Base-by-base conservation (phyloP, 2,329 filamentous ascomycete species). In the Monosporascus cannonballus region DNA sequence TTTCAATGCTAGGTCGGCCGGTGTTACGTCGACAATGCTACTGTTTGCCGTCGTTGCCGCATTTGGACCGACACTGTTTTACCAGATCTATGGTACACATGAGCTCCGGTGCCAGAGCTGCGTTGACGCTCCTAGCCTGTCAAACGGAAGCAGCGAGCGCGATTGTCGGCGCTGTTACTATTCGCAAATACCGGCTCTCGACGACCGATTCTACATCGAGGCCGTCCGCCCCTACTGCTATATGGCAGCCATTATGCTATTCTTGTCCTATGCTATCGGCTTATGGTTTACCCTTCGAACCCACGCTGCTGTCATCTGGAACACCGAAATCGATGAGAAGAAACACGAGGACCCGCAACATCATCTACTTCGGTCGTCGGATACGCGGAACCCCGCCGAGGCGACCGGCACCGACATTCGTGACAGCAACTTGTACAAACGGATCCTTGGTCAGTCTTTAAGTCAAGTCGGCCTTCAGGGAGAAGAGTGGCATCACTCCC, bases 51-150 rank as follows among this genome's bases (percentile, higher is more conserved):
- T 96, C 39, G 94, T 99, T 61, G 93, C 89, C 56, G 90, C 93
- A 8, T 99, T 99, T 70, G 88, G 93, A 0, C 94, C 94, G 3
- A 99, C 94, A 0, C 75, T 99, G 15, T 99, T 99, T 73, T 99
- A 97, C 72, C 93, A 99, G 67, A 96, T 99, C 57, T 97, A 97
- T 69, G 95, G 94, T 61, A 96, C 91, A 48, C 94, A 99, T 67
- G 91, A 99, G 73, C 81, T 99, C 50, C 94, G 90, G 64, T 99
- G 94, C 66, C 82, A 83, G 53, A 81, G 80, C 52, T 85, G 80
- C 55, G 73, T 80, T 47, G 78, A 84, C 56, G 74, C 71, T 51
- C 69, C 67, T 36, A 68, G 71, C 44, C 58, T 66, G 6, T 63
- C 66, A 3, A 63, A 59, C 3, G 71, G 71, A 9, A 70, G 72